These are phyloP conservation scores for Camelina laxa DNA, from an alignment of 345 rosid species.

Conservation along the genomic window DNA sequence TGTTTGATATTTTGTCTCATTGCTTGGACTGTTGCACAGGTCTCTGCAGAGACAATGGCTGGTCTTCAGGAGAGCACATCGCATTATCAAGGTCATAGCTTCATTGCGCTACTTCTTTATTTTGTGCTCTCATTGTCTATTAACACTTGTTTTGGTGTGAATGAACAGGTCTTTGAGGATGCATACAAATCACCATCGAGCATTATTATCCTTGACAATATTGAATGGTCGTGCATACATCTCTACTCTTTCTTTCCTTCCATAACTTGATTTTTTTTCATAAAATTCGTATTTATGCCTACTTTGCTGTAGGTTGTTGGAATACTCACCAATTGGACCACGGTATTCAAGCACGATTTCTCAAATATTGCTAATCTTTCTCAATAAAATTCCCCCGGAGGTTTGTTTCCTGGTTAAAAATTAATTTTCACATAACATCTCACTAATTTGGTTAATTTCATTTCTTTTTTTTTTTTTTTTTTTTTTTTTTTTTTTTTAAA, in stretches of 20 bases:
- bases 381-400: background rate
- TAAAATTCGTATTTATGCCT: background rate
- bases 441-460: background rate
- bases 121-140: constrained; percentile 1
- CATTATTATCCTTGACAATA: background rate
- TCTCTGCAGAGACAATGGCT: constrained; percentile 82
- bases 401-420: background rate
- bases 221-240: background rate
- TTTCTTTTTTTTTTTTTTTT: background rate
- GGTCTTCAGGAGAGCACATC: constrained; percentile 91
- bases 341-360: background rate
- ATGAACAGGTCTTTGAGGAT: background rate
- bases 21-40: constrained; percentile 51
- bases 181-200: background rate
- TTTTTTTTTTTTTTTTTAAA: constrained; percentile 30
- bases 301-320: background rate
- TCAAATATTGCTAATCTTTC: background rate
- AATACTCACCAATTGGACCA: background rate
- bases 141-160: background rate
- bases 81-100: constrained; percentile 69
- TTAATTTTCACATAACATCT: background rate
- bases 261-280: background rate
- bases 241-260: background rate
- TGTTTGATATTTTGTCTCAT: background rate
- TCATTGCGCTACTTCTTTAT: background rate